A percentile compares a stretch with the other conserved stretches of the same genome.
These are phyloP conservation scores for Sugiyamaella valdiviana DNA, from an alignment of 805 yeast genomes.

Conservation along the genomic window DNA sequence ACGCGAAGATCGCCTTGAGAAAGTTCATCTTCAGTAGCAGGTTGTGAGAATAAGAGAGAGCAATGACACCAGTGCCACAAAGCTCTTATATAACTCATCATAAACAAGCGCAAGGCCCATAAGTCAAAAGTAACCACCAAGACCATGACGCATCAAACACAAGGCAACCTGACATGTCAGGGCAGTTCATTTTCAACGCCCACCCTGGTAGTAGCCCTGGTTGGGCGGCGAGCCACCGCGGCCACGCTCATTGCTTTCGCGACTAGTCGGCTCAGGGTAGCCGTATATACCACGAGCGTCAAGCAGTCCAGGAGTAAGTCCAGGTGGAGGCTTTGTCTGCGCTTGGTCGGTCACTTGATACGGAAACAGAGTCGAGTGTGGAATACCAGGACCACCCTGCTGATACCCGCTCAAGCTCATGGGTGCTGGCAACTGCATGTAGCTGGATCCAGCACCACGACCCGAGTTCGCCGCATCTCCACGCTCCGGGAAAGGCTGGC, in stretches of 20 bases:
- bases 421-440: not conserved
- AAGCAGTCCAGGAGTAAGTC: not conserved
- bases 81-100: too few species aligned
- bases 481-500: too few species aligned
- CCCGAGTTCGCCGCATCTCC: too few species aligned
- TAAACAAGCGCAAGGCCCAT: too few species aligned
- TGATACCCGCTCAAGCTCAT: not conserved
- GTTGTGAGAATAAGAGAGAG: too few species aligned
- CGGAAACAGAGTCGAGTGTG: not conserved
- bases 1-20: too few species aligned
- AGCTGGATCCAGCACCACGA: not conserved
- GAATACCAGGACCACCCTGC: not conserved
- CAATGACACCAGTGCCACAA: too few species aligned
- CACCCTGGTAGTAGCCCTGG: not conserved
- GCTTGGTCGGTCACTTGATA: not conserved
- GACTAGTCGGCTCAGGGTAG: conserved; percentile 10
- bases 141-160: too few species aligned
- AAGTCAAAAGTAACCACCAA: too few species aligned
- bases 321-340: conserved; percentile 1
- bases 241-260: conserved; percentile 20
- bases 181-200: not conserved
- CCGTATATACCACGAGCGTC: not conserved
- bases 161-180: too few species aligned
- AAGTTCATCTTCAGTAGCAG: too few species aligned
- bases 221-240: not conserved